Base-by-base conservation (phyloP, 2,329 filamentous ascomycete species). In the Daldinia eschscholtzii region DNA sequence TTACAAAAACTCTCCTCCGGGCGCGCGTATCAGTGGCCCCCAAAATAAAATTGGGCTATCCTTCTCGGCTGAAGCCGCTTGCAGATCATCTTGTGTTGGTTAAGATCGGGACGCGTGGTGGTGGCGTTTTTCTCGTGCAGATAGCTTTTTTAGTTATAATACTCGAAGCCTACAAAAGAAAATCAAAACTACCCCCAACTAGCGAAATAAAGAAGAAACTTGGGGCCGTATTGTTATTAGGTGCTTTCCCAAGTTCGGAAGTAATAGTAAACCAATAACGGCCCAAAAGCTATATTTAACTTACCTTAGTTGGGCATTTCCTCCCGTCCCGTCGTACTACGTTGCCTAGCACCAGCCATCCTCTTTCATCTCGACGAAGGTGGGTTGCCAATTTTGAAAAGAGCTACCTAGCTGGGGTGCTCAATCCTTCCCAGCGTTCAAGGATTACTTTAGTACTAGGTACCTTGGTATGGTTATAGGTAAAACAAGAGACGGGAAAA, bases 1-100 rank as follows among this genome's bases (percentile, higher is more conserved):
- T 50, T 33, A 70, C 59, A 46, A 20, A 65, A 65, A 70, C 70
- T 72, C 70, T 72, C 56, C 63, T 71, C 70, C 13, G 42, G 56
- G 50, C 58, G 30, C 58, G 30, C 42, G 42, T 18, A 63, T 42
- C n/a, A 9, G 39, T 57, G 18, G 20, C 20, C 20, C 59, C 59
- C 35, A 23, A 46, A 20, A 4, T 55, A 37, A n/a, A n/a, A 55
- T 6, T 6, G 4, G 18, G 15, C 44, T 41, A 28, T 37, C 10
- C 5, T 44, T 44, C 12, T 30, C 26, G 28, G 28, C 26, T 39
- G 30, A 37, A 30, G 30, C 33, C 10, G 35, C 33, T 23, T 28
- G 37, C 41, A 12, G 26, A 30, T 18, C 50, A 15, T 6, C 18
- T 10, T 15, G 33, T 18, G 13, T 18, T 33, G 13, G 46, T 33